phyloP scores from a whole-genome alignment of 768 basidiomycete genomes.

The Xerocomellus chrysenteron region DNA sequence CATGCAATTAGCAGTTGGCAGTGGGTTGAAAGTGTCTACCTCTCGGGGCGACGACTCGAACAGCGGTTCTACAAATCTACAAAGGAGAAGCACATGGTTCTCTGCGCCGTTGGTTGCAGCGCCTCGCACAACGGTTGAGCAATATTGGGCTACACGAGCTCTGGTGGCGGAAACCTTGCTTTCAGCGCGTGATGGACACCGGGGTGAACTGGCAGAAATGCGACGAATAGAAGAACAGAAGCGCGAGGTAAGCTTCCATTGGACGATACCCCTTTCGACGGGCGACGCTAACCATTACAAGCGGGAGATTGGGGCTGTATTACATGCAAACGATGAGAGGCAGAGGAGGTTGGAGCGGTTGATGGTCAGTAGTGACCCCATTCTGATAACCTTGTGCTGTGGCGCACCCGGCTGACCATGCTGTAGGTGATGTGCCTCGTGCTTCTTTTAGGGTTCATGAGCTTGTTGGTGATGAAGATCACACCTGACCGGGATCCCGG shows the following conservation, averaged over 20 bases:
- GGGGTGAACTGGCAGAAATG: conserved; percentile 46
- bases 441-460: conserved; percentile 22
- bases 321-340: conserved; percentile 45
- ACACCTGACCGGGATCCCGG: conserved; percentile 15
- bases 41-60: background rate
- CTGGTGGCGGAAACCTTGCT: conserved; percentile 64
- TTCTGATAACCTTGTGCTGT: background rate
- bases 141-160: conserved; percentile 70
- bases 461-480: conserved; percentile 20
- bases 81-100: conserved; percentile 14
- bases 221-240: conserved; percentile 43
- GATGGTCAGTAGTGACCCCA: conserved; percentile 38
- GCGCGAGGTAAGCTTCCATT: conserved; percentile 41
- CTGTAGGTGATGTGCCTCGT: conserved; percentile 20
- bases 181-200: conserved; percentile 46
- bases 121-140: conserved; percentile 40
- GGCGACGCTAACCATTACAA: conserved; percentile 21
- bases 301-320: conserved; percentile 43
- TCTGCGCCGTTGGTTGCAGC: conserved; percentile 19
- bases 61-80: conserved; percentile 2
- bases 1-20: conserved; percentile 28
- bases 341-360: conserved; percentile 50
- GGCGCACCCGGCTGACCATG: conserved; percentile 13
- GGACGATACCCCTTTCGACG: background rate
- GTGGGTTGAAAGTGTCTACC: conserved; percentile 5